Evolutionary conservation across 2,329 filamentous ascomycete species (phyloP).

Genomic region (Cordyceps fumosorosea): DNA sequence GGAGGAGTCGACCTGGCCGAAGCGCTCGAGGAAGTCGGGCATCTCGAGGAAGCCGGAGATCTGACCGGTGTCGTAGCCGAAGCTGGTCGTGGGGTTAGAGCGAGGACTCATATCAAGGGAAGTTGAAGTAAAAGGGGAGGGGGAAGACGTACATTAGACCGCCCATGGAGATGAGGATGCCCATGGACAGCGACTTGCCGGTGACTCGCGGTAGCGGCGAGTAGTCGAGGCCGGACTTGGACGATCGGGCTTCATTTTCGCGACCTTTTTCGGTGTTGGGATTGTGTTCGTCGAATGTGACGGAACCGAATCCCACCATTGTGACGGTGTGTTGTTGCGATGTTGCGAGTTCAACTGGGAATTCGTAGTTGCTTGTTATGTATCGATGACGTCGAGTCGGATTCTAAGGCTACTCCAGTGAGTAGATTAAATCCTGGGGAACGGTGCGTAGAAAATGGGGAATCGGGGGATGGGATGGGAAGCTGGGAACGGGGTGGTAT

Average conservation of each 20-base stretch:
- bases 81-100: constrained; percentile 18
- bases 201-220: constrained; percentile 36
- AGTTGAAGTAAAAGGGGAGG: too few species aligned
- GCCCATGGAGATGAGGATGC: constrained; percentile 37
- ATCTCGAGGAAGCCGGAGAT: constrained; percentile 53
- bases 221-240: constrained; percentile 34
- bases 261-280: constrained; percentile 31
- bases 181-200: constrained; percentile 30
- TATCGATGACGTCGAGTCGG: too few species aligned
- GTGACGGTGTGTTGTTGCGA: background rate
- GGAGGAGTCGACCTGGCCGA: constrained; percentile 35
- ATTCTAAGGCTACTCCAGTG: background rate
- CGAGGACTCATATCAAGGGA: background rate
- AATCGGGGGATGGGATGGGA: background rate
- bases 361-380: background rate
- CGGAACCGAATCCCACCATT: constrained; percentile 17
- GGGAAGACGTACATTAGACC: constrained; percentile 32
- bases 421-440: background rate
- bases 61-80: constrained; percentile 46
- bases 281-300: constrained; percentile 38
- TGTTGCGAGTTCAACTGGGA: background rate
- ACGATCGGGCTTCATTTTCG: constrained; percentile 23
- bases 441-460: background rate
- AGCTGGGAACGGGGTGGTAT: background rate
- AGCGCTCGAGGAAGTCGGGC: constrained; percentile 47